phyloP scores from a whole-genome alignment of 2,329 filamentous ascomycete genomes.

The Botrytis sinoallii region DNA sequence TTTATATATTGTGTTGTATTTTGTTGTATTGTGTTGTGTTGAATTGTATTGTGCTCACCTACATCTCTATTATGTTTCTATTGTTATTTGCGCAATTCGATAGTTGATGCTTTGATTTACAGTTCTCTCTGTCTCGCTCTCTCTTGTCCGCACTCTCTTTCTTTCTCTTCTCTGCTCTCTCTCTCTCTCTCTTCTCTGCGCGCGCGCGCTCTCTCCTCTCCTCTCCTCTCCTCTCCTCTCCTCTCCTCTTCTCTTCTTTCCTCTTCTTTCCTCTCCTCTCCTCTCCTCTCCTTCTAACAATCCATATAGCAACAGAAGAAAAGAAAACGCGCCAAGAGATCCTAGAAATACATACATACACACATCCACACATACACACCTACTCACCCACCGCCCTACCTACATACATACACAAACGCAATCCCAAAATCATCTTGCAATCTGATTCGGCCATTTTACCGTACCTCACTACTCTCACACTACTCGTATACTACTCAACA shows the following conservation, averaged over 20 bases:
- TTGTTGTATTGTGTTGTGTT: not conserved
- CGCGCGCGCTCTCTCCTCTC: too few species aligned
- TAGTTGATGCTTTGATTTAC: not conserved
- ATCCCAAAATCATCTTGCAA: not conserved
- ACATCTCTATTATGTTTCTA: not conserved
- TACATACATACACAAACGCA: not conserved
- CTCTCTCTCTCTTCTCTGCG: too few species aligned
- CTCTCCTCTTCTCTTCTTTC: not conserved
- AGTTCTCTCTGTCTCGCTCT: not conserved
- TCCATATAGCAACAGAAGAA: not conserved
- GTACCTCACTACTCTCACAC: not conserved
- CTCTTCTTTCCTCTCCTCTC: not conserved
- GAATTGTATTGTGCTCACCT: not conserved
- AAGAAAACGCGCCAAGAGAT: not conserved
- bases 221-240: too few species aligned
- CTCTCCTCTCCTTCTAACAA: not conserved
- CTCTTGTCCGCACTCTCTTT: not conserved
- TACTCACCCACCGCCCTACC: not conserved
- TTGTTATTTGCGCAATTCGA: not conserved
- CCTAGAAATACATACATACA: not conserved
- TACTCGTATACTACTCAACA: slow-evolving; percentile 3
- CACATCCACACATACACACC: not conserved
- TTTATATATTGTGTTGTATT: not conserved
- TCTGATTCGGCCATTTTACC: slow-evolving; percentile 3
- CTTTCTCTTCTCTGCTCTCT: too few species aligned